A percentile compares a stretch with the other conserved stretches of the same genome.
phyloP scores from a whole-genome alignment of 371 early-diverging fungal species.

The Astathelohania contejeani region DNA sequence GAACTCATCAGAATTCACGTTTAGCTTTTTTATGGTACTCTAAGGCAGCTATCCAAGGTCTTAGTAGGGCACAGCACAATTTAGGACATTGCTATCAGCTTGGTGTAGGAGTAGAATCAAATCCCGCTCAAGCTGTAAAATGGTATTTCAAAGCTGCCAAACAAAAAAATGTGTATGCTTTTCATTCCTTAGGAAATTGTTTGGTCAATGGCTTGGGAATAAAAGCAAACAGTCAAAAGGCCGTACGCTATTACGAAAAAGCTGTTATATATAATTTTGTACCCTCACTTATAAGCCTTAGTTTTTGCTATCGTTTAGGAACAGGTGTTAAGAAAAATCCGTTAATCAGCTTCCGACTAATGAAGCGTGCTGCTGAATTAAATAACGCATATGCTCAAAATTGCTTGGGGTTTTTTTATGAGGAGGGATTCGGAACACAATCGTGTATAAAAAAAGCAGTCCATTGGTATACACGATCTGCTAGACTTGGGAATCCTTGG shows the following conservation, averaged over 20 bases:
- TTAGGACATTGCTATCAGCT: constrained; percentile 55
- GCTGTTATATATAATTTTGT: constrained; percentile 9
- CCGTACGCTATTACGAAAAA: constrained; percentile 11
- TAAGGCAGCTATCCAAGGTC: constrained; percentile 60
- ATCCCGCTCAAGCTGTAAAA: constrained; percentile 3
- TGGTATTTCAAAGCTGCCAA: constrained; percentile 22
- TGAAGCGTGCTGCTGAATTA: constrained; percentile 23
- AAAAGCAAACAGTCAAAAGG: constrained; percentile 10
- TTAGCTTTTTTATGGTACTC: constrained; percentile 63
- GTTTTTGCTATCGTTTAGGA: constrained; percentile 33
- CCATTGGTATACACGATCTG: constrained; percentile 58
- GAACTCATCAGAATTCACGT: constrained; percentile 55
- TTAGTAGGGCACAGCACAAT: constrained; percentile 65
- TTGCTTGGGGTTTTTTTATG: constrained; percentile 55
- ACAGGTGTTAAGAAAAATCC: constrained; percentile 12
- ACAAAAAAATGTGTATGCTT: constrained; percentile 23
- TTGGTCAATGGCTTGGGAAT: constrained; percentile 28
- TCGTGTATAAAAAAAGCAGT: constrained; percentile 56
- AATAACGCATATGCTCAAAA: constrained; percentile 33
- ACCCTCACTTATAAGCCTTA: constrained; percentile 22
- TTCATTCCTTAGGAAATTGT: constrained; percentile 29
- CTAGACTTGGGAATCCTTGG: constrained; percentile 56
- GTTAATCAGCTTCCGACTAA: constrained; percentile 8
- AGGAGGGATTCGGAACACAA: constrained; percentile 61
- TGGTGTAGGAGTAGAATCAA: constrained; percentile 59